Base-by-base conservation (phyloP, 371 early-diverging fungal genomes). In the Capniomyces stellatus region DNA sequence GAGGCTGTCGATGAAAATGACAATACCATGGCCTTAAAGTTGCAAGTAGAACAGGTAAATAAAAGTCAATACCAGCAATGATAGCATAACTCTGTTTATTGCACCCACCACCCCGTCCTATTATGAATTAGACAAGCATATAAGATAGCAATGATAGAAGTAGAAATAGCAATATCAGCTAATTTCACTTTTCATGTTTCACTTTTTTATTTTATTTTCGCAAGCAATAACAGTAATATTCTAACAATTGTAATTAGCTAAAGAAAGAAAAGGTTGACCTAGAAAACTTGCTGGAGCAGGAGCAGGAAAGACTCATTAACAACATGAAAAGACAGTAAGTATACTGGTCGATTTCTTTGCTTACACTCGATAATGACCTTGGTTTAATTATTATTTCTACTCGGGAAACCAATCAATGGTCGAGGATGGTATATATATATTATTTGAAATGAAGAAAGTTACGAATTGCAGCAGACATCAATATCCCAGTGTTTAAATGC, bases 251-350 rank as follows among this genome's bases (percentile, higher is more conserved):
- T 46, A 13, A 46, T 25, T 18, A 46, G 47, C 41, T 46, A 18
- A 41, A 22, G 18, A 13, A 40, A 13, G 87, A 87, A 60, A 87
- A 86, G 63, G 71, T 84, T 54, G 80, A 84, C 48, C 67, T 87
- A 67, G 87, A 87, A 51, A 83, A 76, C 56, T 78, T 81, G 2
- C 63, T 87, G 56, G 87, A 87, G 54, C 85, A 82, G 60, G 87
- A 86, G 53, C 87, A 87, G 61, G 87, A 87, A 65, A 79, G 75
- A 51, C 75, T 86, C 52, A 84, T 87, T 35, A 87, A 87, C 58
- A 65, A 67, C 51, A 13, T 40, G 40, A 40, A 40, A 13, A 40
- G n/a, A 40, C 12, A n/a, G 40, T 40, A 13, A 13, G 40, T 40
- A n/a, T n/a, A n/a, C n/a, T 13, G 12, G n/a, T 13, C 40, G n/a